Percentiles rank a stretch among this genome's conserved stretches.
These are phyloP conservation scores for Cynara cardunculus DNA, from an alignment of 129 eudicot species.

Conservation along the genomic window DNA sequence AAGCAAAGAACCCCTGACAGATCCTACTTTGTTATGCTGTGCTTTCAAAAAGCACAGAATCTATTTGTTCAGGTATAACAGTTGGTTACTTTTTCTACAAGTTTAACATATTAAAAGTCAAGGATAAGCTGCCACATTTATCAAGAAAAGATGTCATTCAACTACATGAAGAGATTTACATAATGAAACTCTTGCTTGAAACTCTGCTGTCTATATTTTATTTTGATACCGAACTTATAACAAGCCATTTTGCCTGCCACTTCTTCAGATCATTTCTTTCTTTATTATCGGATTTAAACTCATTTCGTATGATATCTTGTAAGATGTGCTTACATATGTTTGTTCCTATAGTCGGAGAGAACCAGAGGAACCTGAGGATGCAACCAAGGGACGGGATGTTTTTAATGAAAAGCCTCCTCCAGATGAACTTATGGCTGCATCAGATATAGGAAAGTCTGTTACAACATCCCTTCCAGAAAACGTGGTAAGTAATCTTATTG, in stretches of 20 bases:
- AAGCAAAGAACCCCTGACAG: conserved; percentile 84
- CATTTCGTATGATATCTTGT: neutral
- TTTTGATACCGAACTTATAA: neutral
- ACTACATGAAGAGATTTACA: no score
- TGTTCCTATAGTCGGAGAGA: conserved; percentile 73
- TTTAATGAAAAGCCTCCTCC: conserved; percentile 97
- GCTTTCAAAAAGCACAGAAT: conserved; percentile 96
- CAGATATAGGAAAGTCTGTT: conserved; percentile 82
- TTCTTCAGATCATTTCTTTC: neutral
- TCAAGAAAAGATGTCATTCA: neutral
- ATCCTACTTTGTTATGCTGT: conserved; percentile 91
- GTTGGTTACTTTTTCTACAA: neutral
- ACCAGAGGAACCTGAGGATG: conserved; percentile 99
- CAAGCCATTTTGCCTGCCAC: neutral
- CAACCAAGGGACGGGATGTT: conserved; percentile 93
- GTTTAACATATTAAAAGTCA: neutral
- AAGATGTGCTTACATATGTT: conserved; percentile 1
- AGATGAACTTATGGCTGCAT: conserved; percentile 90
- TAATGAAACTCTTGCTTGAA: neutral
- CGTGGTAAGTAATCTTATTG: conserved; percentile 54
- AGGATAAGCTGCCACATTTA: neutral
- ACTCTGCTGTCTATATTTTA: neutral
- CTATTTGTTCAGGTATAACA: conserved; percentile 77
- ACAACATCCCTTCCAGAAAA: conserved; percentile 95
- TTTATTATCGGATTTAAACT: neutral